Evolutionary conservation across 495 filamentous ascomycete genomes (phyloP), one percentile per base, ranked within the genome.

Genomic region (Parathielavia hyrcaniae): DNA sequence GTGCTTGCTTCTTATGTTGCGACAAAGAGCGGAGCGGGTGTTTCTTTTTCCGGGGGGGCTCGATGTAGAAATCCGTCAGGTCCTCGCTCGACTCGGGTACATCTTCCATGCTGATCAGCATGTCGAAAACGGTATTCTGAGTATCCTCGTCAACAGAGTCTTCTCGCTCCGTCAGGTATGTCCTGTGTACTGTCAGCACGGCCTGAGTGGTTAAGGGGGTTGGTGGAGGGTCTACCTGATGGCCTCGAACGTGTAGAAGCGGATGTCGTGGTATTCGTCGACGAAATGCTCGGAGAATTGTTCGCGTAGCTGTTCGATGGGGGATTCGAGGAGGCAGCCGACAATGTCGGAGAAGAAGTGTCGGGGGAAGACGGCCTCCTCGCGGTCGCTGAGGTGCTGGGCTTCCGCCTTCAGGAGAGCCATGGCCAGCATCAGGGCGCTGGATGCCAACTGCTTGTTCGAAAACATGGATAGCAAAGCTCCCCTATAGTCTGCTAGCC

Each of bases 271-370:
- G 67, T 85, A 91, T 59, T 82, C 74, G 58, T 86, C 83, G 39
- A 92, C 69, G 63, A 85, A 97, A 55, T 89, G 88, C 49, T 86
- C 77, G 22, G 84, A 74, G 61, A 91, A 96, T 52, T 89, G 86
- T 30, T 83, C 69, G 47, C 81, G 83, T 47, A 86, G 67, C 36
- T 79, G 74, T 12, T 85, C 77, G 16, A 80, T 68, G 10, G 74
- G 75, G 1, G 77, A 75, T 22, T 80, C 73, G n/a, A 96, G 57
- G 23, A 96, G 59, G 0, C 73, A 77, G 47, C 74, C 73, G 11
- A 96, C 71, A 35, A 93, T 76, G 16, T 78, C 77, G 19, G 67
- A 73, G 60, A 96, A 86, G 40, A 86, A 77, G 10, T 69, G 72
- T 4, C 75, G 77, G 1, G 82, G 82, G 73, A 91, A 95, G 17